These are phyloP conservation scores for Globisporangium sylvaticum DNA, from an alignment of 352 stramenopile species.

Conservation along the genomic window DNA sequence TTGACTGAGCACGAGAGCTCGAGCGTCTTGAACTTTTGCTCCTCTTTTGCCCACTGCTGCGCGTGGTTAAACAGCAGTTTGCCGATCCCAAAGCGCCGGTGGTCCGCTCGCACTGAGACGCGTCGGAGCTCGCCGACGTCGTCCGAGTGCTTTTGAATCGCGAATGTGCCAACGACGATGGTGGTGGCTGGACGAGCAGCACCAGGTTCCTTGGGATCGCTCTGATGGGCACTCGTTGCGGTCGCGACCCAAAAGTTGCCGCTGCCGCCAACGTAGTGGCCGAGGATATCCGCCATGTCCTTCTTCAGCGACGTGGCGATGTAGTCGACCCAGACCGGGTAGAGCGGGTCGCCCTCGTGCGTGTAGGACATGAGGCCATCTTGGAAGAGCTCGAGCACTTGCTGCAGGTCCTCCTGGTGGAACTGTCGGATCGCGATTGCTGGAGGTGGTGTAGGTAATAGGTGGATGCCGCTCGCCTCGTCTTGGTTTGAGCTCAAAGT, in stretches of 20 bases:
- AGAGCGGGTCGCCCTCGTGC: neutral
- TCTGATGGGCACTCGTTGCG: neutral
- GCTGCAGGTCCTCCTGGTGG: constrained; percentile 10
- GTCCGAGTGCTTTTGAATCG: constrained; percentile 10
- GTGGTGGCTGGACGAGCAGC: neutral
- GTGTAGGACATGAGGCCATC: constrained; percentile 14
- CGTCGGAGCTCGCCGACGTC: constrained; percentile 25
- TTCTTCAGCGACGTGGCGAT: constrained; percentile 10
- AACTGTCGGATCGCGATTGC: constrained; percentile 17
- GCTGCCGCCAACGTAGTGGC: neutral
- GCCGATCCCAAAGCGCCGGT: constrained; percentile 33
- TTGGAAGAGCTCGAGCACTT: constrained; percentile 19
- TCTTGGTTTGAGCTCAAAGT: neutral
- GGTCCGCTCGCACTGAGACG: constrained; percentile 34
- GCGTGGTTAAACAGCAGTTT: neutral
- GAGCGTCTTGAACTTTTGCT: neutral
- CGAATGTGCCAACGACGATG: constrained; percentile 16
- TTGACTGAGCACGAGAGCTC: constrained; percentile 1
- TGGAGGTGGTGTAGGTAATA: neutral
- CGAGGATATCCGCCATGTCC: constrained; percentile 19
- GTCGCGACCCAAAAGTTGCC: constrained; percentile 20
- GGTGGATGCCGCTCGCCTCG: neutral
- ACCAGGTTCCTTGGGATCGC: neutral
- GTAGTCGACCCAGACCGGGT: constrained; percentile 17
- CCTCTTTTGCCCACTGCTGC: neutral